Evolutionary conservation across 2,329 filamentous ascomycete genomes (phyloP).

Genomic region (Neopestalotiopsis sp.): DNA sequence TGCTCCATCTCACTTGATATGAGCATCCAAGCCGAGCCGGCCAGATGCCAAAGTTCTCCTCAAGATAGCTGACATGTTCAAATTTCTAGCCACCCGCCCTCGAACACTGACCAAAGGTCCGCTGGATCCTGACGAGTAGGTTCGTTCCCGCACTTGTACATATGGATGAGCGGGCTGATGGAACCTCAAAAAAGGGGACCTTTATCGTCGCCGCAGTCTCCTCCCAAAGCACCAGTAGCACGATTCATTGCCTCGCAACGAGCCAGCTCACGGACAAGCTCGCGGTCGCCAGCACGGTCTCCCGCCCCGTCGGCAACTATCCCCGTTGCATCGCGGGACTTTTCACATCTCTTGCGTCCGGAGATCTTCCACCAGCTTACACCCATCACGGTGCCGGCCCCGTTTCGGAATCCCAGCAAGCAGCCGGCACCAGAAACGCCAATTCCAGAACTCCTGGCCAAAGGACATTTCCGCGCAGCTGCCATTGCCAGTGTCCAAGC

Average conservation of each 20-base stretch:
- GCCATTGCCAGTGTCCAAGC: conserved; percentile 70
- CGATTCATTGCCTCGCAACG: conserved; percentile 29
- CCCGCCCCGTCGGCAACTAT: conserved; percentile 27
- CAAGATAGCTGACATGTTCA: conserved; percentile 32
- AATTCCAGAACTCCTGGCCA: conserved; percentile 69
- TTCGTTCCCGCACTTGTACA: conserved; percentile 24
- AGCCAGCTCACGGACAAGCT: conserved; percentile 30
- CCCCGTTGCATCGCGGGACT: conserved; percentile 65
- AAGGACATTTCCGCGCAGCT: conserved; percentile 81
- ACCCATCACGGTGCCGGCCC: conserved; percentile 59
- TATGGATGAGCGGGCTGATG: not conserved
- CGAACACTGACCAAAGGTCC: conserved; percentile 79
- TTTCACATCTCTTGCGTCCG: conserved; percentile 79
- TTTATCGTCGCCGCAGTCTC: conserved; percentile 26
- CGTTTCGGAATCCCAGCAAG: conserved; percentile 73
- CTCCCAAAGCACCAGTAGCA: conserved; percentile 35
- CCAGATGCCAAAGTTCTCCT: not conserved
- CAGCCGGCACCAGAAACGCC: conserved; percentile 68
- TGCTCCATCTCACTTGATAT: not conserved
- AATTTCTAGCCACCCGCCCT: conserved; percentile 58
- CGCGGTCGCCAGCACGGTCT: conserved; percentile 26
- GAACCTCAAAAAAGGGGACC: conserved; percentile 26
- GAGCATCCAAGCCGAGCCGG: no score
- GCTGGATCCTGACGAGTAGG: conserved; percentile 77
- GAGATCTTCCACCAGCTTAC: conserved; percentile 85